These are phyloP conservation scores for Blastomyces emzantsi DNA, from an alignment of 2,329 filamentous ascomycete genomes.

Conservation along the genomic window DNA sequence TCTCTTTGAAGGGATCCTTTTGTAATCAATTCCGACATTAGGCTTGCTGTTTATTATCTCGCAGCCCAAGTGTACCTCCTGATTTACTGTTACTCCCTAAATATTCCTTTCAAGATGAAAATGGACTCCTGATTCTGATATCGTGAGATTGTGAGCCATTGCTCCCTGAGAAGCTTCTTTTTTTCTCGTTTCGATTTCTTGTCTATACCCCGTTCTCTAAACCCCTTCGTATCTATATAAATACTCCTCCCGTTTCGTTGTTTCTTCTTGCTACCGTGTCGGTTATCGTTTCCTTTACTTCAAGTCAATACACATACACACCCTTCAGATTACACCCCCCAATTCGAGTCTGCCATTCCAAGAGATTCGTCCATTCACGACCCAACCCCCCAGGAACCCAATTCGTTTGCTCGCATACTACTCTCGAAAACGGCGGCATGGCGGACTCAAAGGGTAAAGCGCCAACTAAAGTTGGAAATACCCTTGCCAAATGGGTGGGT, in stretches of 20 bases:
- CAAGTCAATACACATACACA: neutral
- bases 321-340: neutral
- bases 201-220: neutral
- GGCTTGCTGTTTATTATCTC: neutral
- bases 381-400: neutral
- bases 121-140: slow-evolving; percentile 5
- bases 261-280: neutral
- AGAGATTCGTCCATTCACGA: neutral
- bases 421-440: slow-evolving; percentile 1
- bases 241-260: neutral
- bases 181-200: neutral
- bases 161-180: neutral
- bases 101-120: neutral
- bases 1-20: neutral
- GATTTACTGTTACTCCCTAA: neutral
- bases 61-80: too few relatives aligned
- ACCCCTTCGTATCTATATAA: neutral
- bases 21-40: neutral
- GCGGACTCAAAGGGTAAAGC: neutral
- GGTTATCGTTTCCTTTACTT: neutral
- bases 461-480: slow-evolving; percentile 52
- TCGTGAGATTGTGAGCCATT: slow-evolving; percentile 4
- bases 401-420: neutral
- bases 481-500: slow-evolving; percentile 67
- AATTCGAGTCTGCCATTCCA: neutral